phyloP scores from a whole-genome alignment of 805 yeast genomes.

The Metschnikowia kofuensis region DNA sequence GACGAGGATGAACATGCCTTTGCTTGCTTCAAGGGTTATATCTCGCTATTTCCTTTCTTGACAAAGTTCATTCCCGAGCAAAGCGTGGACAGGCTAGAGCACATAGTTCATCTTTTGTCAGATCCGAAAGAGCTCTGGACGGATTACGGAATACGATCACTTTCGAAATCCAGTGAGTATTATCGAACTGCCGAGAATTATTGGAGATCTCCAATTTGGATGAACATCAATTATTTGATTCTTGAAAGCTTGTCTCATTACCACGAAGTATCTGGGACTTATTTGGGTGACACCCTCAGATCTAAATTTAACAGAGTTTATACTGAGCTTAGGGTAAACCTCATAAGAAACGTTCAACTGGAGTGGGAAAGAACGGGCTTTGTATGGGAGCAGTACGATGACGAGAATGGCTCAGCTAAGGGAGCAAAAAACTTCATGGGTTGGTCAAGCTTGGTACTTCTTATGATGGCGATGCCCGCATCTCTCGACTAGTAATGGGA shows the following conservation, averaged over 20 bases:
- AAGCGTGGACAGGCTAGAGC: slow-evolving; percentile 43
- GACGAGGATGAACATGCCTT: slow-evolving; percentile 61
- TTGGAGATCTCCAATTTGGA: slow-evolving; percentile 96
- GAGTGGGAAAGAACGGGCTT: slow-evolving; percentile 75
- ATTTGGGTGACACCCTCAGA: slow-evolving; percentile 36
- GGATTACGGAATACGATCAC: slow-evolving; percentile 73
- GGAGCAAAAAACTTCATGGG: slow-evolving; percentile 92
- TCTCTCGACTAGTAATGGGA: background rate
- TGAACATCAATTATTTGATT: slow-evolving; percentile 81
- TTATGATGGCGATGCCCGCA: slow-evolving; percentile 81
- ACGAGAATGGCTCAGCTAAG: slow-evolving; percentile 65
- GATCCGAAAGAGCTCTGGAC: slow-evolving; percentile 79
- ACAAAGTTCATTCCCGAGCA: slow-evolving; percentile 56
- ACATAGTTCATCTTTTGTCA: slow-evolving; percentile 53
- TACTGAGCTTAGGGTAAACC: slow-evolving; percentile 54
- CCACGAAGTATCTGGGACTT: slow-evolving; percentile 25
- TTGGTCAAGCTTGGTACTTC: slow-evolving; percentile 83
- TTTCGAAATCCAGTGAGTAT: slow-evolving; percentile 61
- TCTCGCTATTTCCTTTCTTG: slow-evolving; percentile 81
- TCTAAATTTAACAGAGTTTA: slow-evolving; percentile 42
- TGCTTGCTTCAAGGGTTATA: slow-evolving; percentile 89
- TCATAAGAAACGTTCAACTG: slow-evolving; percentile 65
- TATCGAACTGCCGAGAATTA: slow-evolving; percentile 85
- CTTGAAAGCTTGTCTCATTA: slow-evolving; percentile 70
- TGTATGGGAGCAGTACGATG: slow-evolving; percentile 90